Evolutionary conservation across 1,284 basidiomycete species (phyloP), one percentile per base, ranked within the genome.

Genomic region (Hymenochaete sp.): DNA sequence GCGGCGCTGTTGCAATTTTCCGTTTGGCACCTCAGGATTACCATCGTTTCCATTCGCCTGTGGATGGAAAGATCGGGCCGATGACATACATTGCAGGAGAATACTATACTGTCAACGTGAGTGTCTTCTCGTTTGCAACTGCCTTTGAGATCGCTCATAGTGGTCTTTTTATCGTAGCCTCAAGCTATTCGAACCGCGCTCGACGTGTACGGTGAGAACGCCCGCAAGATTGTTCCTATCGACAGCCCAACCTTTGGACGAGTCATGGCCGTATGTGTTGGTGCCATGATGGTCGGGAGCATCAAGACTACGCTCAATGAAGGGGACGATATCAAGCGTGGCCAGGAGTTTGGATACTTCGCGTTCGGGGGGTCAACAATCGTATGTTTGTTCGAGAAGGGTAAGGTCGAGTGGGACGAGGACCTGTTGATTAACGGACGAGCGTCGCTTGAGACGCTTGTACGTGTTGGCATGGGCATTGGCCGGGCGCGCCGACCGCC

Each of bases 191-290:
- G 85, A 1, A 83, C 82, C 0, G 71, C 80, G 2, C 67, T 98
- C 19, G 93, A 98, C 56, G 90, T 98, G 3, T 98, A 93, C 54
- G 92, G 92, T 21, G 93, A 97, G 64, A 98, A 98, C 55, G 84
- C 73, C 3, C 72, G 93, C 26, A 90, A 90, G 69, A 80, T 96
- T 38, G 84, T 93, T 1, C 85, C 87, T 0, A 92, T 95, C 44
- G 80, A 93, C 52, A 90, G 79, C 51, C 78, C 81, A 0, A 76
- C 82, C 44, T 95, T 95, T 58, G 92, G 93, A 2, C 74, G 81
- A 0, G 88, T 95, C 25, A 88, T 93, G 79, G 82, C 80, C 2
- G 87, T 93, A 6, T 93, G 87, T 58, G 71, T 93, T 5, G 90
- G 89, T 11, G 90, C 90, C 1, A 93, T 93, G 90, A 93, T 93